A percentile compares a stretch with the other conserved stretches of the same genome.
Conservation (phyloP, 257 asterid species). For the Thymus mandschuricus region DNA sequence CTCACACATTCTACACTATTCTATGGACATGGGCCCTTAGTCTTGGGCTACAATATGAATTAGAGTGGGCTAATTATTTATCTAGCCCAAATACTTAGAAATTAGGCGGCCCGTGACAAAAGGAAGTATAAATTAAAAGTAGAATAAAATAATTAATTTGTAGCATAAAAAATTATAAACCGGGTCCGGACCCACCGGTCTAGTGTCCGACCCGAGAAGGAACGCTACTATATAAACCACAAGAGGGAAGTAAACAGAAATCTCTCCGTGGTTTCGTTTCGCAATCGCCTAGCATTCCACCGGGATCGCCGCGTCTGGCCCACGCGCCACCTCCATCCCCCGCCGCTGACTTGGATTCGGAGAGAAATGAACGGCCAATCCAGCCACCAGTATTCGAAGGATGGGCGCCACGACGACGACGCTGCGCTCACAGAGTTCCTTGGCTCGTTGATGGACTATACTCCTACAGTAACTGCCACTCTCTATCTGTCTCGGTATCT, state of each 20-base stretch:
- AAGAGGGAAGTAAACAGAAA: not conserved
- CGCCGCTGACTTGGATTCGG: not conserved
- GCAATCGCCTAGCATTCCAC: conserved; percentile 2
- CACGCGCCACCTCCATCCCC: conserved; percentile 27
- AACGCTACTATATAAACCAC: not conserved
- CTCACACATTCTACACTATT: too few species aligned
- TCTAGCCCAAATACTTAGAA: too few species aligned
- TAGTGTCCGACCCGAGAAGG: not conserved
- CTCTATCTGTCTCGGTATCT: not conserved
- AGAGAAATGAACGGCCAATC: conserved; percentile 58
- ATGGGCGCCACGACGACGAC: conserved; percentile 86
- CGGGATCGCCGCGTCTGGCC: conserved; percentile 16
- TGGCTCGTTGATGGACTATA: conserved; percentile 88
- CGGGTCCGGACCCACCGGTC: not conserved
- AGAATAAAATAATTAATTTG: too few species aligned
- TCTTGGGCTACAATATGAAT: too few species aligned
- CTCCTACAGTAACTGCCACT: conserved; percentile 68
- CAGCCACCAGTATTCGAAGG: conserved; percentile 65
- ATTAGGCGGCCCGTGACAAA: too few species aligned
- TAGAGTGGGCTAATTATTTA: too few species aligned
- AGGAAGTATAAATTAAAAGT: too few species aligned
- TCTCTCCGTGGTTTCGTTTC: not conserved
- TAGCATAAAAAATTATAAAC: too few species aligned
- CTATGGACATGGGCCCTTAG: too few species aligned
- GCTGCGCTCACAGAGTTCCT: conserved; percentile 84